Evolutionary conservation across 768 basidiomycete species (phyloP).

Genomic region (Trametes cubensis): DNA sequence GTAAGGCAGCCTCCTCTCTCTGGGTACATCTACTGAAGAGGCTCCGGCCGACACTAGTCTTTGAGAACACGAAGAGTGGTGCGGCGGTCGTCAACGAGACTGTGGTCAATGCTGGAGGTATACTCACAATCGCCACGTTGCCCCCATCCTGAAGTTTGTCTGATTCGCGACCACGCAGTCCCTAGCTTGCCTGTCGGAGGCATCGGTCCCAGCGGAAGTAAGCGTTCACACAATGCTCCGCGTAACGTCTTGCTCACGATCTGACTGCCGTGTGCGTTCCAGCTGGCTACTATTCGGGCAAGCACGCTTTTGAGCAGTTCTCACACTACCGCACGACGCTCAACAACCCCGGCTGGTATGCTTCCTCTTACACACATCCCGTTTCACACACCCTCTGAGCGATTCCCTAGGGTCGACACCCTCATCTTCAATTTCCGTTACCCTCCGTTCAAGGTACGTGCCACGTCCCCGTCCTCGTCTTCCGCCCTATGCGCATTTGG

Average conservation of each 20-base stretch:
- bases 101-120: constrained; percentile 61
- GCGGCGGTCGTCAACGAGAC: constrained; percentile 71
- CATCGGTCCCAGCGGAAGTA: constrained; percentile 70
- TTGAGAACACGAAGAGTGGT: constrained; percentile 72
- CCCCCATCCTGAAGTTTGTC: not conserved
- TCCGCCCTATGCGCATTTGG: too few relatives aligned
- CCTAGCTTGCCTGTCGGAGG: constrained; percentile 76
- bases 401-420: constrained; percentile 41
- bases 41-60: too few relatives aligned
- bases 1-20: constrained; percentile 37
- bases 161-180: constrained; percentile 34
- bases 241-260: not conserved
- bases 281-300: constrained; percentile 75
- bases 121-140: constrained; percentile 26
- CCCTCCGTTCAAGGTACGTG: constrained; percentile 42
- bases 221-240: not conserved
- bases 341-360: constrained; percentile 45
- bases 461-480: too few relatives aligned
- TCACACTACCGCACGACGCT: constrained; percentile 68
- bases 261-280: not conserved
- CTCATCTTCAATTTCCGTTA: constrained; percentile 36
- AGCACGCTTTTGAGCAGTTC: constrained; percentile 76
- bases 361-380: not conserved
- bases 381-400: too few relatives aligned
- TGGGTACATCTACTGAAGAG: too few relatives aligned